phyloP scores from a whole-genome alignment of 306 rosid genomes.

The Rosa multiflora region DNA sequence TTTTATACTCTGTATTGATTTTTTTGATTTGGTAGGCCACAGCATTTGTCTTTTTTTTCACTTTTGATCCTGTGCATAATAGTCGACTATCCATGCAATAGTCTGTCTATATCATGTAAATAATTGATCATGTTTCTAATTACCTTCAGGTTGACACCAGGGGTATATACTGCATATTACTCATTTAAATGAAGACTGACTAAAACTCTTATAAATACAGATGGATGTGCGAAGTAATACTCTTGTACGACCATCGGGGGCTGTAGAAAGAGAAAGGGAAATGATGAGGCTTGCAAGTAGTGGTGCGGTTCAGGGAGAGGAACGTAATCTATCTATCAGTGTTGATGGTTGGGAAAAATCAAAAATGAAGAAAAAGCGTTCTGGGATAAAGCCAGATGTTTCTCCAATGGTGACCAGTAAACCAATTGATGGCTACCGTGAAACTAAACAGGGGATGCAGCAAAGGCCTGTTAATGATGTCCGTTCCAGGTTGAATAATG shows the following conservation, averaged over 20 bases:
- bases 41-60: too few relatives aligned
- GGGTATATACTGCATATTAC: not conserved
- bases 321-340: constrained; percentile 67
- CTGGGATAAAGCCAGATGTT: constrained; percentile 89
- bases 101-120: constrained; percentile 1
- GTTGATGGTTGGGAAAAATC: constrained; percentile 98
- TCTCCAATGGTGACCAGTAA: constrained; percentile 64
- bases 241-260: constrained; percentile 74
- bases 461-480: constrained; percentile 77
- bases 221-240: constrained; percentile 83
- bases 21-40: too few relatives aligned
- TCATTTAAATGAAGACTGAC: constrained; percentile 31
- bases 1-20: too few relatives aligned
- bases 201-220: constrained; percentile 41
- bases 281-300: constrained; percentile 62
- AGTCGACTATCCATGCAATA: not conserved
- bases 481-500: constrained; percentile 74
- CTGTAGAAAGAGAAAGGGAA: constrained; percentile 86
- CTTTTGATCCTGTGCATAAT: not conserved
- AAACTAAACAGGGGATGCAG: constrained; percentile 82
- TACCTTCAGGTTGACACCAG: not conserved
- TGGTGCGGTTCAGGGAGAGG: constrained; percentile 76
- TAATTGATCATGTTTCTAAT: constrained; percentile 6
- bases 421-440: constrained; percentile 71
- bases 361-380: constrained; percentile 94